phyloP scores from a whole-genome alignment of 192 early-diverging fungal species.

The Linderina pennispora region DNA sequence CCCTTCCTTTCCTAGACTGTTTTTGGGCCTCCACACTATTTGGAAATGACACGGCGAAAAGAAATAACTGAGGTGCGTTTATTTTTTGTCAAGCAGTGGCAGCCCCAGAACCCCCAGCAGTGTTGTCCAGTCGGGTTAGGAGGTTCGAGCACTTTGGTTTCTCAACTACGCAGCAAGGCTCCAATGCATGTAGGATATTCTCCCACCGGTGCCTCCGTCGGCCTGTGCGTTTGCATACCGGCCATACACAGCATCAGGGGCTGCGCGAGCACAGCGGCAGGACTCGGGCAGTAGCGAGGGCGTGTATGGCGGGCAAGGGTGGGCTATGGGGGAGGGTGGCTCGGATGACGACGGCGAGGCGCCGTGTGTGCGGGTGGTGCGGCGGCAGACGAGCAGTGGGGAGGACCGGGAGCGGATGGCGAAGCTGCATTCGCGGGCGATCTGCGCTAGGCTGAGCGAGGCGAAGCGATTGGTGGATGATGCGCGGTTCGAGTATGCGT shows the following conservation, averaged over 20 bases:
- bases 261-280: too few species aligned
- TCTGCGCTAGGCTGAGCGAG: constrained; percentile 17
- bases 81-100: too few species aligned
- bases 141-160: too few species aligned
- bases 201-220: constrained; percentile 9
- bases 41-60: constrained; percentile 37
- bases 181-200: constrained; percentile 17
- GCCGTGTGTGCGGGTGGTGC: neutral
- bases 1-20: too few species aligned
- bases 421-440: constrained; percentile 11
- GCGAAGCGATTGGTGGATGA: constrained; percentile 33
- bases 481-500: constrained; percentile 26
- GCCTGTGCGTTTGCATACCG: constrained; percentile 37
- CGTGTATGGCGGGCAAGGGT: too few species aligned
- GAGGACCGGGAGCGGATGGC: constrained; percentile 22
- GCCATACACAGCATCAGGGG: constrained; percentile 14
- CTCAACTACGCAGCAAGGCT: too few species aligned
- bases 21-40: too few species aligned
- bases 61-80: constrained; percentile 15
- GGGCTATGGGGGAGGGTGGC: too few species aligned
- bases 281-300: neutral
- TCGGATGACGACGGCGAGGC: neutral
- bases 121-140: too few species aligned
- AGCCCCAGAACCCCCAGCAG: too few species aligned
- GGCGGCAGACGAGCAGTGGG: too few species aligned